Base-by-base conservation (phyloP, 2,329 filamentous ascomycete genomes). In the Penicillium sp. region DNA sequence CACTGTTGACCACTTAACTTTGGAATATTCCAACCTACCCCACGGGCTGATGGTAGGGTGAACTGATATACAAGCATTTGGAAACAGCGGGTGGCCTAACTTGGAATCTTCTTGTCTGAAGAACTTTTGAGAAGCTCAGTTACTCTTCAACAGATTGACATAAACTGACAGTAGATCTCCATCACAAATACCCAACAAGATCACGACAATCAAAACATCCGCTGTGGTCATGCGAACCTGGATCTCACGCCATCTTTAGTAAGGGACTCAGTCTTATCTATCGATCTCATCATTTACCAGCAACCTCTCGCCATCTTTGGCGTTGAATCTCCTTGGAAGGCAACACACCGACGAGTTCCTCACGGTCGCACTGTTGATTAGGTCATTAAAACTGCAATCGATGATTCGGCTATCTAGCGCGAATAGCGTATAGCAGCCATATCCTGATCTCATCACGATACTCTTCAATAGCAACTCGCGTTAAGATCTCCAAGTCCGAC, bases 281-380 rank as follows among this genome's bases (percentile, higher is more conserved):
- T 10, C 28, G 54, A 30, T 59, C 57, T 55, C 54, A 50, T 53
- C 58, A 49, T 50, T 37, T n/a, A 17, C 28, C 8, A 22, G 35
- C 12, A 19, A 17, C 12, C n/a, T 50, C 50, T 50, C 58, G 58
- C 58, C 50, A 60, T 55, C 15, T n/a, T 22, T 33, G 6, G n/a
- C n/a, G 22, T 19, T 40, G 17, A n/a, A 22, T 38, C 24, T 15
- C 3, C 38, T 17, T 53, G 26, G 44, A 35, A 53, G 45, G 45
- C 38, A 4, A 4, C 24, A 1, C 6, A 37, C 13, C 15, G n/a
- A 42, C 56, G 24, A 45, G 17, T 15, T 22, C 7, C 49, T 26
- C 51, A 40, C 51, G 51, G 35, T 38, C 30, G 49, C 30, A 10
- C 49, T 35, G 9, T 22, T 19, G n/a, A 51, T 51, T 51, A 30